phyloP scores from a whole-genome alignment of 345 rosid genomes.

The Acer negundo region DNA sequence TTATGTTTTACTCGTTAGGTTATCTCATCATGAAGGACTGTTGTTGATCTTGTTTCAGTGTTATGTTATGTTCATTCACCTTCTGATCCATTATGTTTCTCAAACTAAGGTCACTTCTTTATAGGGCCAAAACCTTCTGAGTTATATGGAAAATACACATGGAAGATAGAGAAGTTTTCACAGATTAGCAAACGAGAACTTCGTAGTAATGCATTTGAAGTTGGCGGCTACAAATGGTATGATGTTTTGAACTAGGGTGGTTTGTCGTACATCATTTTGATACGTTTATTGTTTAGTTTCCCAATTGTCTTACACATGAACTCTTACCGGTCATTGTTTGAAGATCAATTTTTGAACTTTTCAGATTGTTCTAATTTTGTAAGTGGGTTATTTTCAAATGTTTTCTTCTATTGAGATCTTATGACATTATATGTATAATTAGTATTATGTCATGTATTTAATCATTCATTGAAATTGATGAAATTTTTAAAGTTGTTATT shows the following conservation, averaged over 20 bases:
- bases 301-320: not conserved
- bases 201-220: conserved; percentile 75
- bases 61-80: conserved; percentile 2
- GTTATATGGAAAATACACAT: conserved; percentile 73
- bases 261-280: conserved; percentile 3
- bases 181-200: conserved; percentile 81
- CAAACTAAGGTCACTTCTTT: conserved; percentile 24
- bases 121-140: conserved; percentile 80
- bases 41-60: not conserved
- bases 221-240: conserved; percentile 94
- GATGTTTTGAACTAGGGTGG: conserved; percentile 26
- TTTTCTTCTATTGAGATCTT: not conserved
- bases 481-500: not conserved
- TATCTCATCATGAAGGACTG: not conserved
- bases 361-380: not conserved
- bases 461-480: not conserved
- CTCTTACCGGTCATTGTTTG: not conserved
- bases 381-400: not conserved
- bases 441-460: not conserved
- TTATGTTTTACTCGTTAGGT: not conserved
- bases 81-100: not conserved
- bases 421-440: not conserved
- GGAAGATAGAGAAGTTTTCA: conserved; percentile 91
- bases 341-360: not conserved
- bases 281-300: conserved; percentile 1